Percentiles rank a stretch among this genome's conserved stretches.
These are phyloP conservation scores for Beauveria rudraprayagi DNA, from an alignment of 2,329 filamentous ascomycete genomes.

Conservation along the genomic window DNA sequence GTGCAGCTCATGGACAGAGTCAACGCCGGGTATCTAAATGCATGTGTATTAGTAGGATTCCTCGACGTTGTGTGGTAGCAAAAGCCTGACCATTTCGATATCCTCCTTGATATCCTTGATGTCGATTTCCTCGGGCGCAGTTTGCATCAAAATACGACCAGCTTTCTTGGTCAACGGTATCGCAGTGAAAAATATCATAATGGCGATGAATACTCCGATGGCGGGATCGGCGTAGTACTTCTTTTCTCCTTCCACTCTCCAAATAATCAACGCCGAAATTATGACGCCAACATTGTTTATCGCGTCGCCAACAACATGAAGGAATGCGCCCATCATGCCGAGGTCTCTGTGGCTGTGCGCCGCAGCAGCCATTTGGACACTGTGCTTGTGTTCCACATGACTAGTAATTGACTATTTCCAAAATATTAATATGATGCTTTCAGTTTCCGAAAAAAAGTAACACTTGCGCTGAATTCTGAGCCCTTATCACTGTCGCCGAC, in stretches of 20 bases:
- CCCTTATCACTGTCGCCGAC: background rate
- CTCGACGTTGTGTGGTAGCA: background rate
- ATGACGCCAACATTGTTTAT: conserved; percentile 73
- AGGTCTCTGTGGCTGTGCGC: conserved; percentile 45
- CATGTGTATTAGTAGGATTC: background rate
- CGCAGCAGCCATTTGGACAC: conserved; percentile 17
- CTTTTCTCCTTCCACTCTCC: conserved; percentile 48
- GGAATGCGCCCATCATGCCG: conserved; percentile 62
- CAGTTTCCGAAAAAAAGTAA: background rate
- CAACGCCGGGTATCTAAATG: conserved; percentile 53
- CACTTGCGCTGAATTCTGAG: background rate
- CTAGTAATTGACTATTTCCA: conserved; percentile 11
- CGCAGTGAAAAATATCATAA: conserved; percentile 63
- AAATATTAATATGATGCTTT: background rate
- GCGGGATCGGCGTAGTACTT: conserved; percentile 67
- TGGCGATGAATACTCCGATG: conserved; percentile 58
- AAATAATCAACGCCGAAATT: conserved; percentile 59
- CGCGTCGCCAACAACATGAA: conserved; percentile 66
- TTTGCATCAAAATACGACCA: conserved; percentile 61
- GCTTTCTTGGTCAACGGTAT: conserved; percentile 53
- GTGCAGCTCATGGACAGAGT: conserved; percentile 63
- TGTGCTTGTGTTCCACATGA: conserved; percentile 45
- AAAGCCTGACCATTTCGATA: conserved; percentile 47
- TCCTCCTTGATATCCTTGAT: conserved; percentile 59
- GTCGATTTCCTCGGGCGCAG: conserved; percentile 51